Percentiles rank a stretch among this genome's conserved stretches.
Evolutionary conservation across 345 rosid species (phyloP).

Genomic region (Nephelium lappaceum): DNA sequence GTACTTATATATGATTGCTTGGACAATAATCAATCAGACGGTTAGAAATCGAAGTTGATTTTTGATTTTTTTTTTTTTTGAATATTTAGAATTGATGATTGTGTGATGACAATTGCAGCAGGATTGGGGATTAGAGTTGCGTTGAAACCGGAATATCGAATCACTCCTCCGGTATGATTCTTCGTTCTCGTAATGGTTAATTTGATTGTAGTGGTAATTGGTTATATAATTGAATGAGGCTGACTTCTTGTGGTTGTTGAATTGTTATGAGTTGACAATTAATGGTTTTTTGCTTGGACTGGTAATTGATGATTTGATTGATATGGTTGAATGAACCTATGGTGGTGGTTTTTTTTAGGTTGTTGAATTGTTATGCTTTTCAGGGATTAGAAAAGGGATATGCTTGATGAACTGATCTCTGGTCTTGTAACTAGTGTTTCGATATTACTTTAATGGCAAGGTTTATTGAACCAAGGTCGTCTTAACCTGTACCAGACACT

Average conservation of each 20-base stretch:
- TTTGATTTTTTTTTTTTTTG: not conserved
- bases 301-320: no score
- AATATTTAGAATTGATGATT: not conserved
- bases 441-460: not conserved
- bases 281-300: no score
- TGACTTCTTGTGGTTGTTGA: no score
- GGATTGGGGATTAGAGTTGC: slow-evolving; percentile 78
- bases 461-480: not conserved
- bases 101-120: slow-evolving; percentile 44
- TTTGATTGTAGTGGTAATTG: not conserved
- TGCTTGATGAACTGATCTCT: not conserved
- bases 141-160: slow-evolving; percentile 78
- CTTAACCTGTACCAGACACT: not conserved
- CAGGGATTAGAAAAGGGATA: not conserved
- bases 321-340: not conserved
- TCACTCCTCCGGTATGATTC: slow-evolving; percentile 73
- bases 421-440: not conserved
- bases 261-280: no score
- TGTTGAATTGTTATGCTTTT: not conserved
- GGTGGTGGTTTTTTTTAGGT: not conserved
- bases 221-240: not conserved
- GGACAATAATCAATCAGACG: not conserved
- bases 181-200: not conserved
- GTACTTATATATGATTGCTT: not conserved
- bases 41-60: not conserved